Evolutionary conservation across 768 basidiomycete genomes (phyloP).

Genomic region (Boletales sp.): DNA sequence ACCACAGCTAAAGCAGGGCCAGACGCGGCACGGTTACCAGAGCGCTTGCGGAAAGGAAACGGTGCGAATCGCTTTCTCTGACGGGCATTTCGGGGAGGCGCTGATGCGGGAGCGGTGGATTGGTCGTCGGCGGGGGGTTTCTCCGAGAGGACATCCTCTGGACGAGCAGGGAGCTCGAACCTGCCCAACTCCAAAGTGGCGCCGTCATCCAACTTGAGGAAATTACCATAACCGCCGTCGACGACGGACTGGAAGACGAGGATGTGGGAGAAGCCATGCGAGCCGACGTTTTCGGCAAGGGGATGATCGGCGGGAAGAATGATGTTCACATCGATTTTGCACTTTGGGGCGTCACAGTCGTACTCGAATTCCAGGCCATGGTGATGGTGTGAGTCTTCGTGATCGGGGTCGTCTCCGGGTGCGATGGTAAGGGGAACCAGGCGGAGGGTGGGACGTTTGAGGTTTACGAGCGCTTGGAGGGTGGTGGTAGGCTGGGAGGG

Average conservation of each 20-base stretch:
- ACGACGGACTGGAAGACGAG: constrained; percentile 48
- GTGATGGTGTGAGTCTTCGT: constrained; percentile 51
- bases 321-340: constrained; percentile 75
- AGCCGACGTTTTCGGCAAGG: constrained; percentile 40
- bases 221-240: constrained; percentile 79
- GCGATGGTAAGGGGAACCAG: constrained; percentile 59
- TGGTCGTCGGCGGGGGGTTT: constrained; percentile 9
- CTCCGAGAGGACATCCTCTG: constrained; percentile 8
- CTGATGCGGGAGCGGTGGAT: constrained; percentile 9
- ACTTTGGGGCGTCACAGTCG: constrained; percentile 86
- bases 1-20: constrained; percentile 80
- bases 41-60: constrained; percentile 64
- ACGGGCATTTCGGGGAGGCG: constrained; percentile 18
- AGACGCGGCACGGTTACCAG: constrained; percentile 48
- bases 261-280: constrained; percentile 26
- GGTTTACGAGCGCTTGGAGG: constrained; percentile 89
- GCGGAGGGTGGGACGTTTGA: constrained; percentile 84
- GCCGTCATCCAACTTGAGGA: constrained; percentile 71
- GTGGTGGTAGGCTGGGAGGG: constrained; percentile 85
- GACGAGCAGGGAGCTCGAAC: constrained; percentile 45
- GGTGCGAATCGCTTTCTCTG: constrained; percentile 58
- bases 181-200: constrained; percentile 76
- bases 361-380: constrained; percentile 89
- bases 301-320: constrained; percentile 65
- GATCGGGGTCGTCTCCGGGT: constrained; percentile 43